phyloP scores from a whole-genome alignment of 192 early-diverging fungal genomes.

The Coemansia biformis region DNA sequence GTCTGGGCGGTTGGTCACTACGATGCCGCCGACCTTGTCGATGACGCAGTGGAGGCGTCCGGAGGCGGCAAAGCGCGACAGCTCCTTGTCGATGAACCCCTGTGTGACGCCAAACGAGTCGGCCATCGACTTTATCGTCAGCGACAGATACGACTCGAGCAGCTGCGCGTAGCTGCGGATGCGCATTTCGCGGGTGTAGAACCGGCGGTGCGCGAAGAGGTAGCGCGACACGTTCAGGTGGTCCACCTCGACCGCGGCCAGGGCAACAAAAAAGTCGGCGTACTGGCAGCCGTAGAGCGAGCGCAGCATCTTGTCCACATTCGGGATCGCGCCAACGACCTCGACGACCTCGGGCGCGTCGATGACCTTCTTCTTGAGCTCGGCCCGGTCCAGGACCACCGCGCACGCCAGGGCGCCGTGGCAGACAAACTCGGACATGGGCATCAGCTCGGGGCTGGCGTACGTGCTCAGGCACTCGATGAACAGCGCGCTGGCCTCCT shows the following conservation, averaged over 20 bases:
- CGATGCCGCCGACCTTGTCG: conserved; percentile 97
- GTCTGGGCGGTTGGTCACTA: conserved; percentile 97
- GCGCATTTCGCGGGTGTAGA: conserved; percentile 97
- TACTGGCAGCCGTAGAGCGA: conserved; percentile 92
- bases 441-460: conserved; percentile 94
- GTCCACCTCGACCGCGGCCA: conserved; percentile 76
- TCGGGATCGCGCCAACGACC: conserved; percentile 83
- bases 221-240: conserved; percentile 71
- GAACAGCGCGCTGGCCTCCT: conserved; percentile 82
- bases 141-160: conserved; percentile 87
- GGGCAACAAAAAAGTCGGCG: conserved; percentile 83
- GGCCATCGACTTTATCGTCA: conserved; percentile 96
- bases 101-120: conserved; percentile 92
- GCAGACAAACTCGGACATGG: conserved; percentile 94
- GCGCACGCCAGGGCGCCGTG: conserved; percentile 87
- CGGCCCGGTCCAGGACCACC: conserved; percentile 81
- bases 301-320: conserved; percentile 74
- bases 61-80: conserved; percentile 90
- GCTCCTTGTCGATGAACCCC: conserved; percentile 94
- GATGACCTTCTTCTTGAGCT: conserved; percentile 93
- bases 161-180: conserved; percentile 95
- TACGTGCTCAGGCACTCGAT: conserved; percentile 95
- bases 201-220: conserved; percentile 82
- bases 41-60: conserved; percentile 97
- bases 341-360: conserved; percentile 96